These are phyloP conservation scores for Articulospora tetracladia DNA, from an alignment of 495 filamentous ascomycete genomes.

Conservation along the genomic window DNA sequence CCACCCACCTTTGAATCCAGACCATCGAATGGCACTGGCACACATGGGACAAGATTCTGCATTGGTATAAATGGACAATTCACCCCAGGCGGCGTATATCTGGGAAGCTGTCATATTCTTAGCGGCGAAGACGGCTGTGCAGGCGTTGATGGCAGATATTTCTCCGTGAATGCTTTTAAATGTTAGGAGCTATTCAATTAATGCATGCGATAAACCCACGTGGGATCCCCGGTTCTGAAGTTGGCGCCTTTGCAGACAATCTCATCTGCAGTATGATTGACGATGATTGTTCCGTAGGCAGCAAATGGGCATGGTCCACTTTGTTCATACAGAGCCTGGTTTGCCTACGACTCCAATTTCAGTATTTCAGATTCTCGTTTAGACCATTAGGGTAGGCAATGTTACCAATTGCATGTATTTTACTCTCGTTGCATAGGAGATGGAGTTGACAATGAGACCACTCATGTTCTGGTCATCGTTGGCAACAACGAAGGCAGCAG, in stretches of 20 bases:
- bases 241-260: not conserved
- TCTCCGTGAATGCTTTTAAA: not conserved
- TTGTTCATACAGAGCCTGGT: not conserved
- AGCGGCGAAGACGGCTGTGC: not conserved
- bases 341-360: not conserved
- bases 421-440: not conserved
- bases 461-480: slow-evolving; percentile 3
- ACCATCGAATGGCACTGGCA: not conserved
- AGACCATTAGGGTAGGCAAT: not conserved
- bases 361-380: not conserved
- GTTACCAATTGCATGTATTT: not conserved
- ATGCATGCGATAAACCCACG: not conserved
- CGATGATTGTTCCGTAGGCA: slow-evolving; percentile 1
- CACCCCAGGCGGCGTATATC: not conserved
- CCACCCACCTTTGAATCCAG: not conserved
- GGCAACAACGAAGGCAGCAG: not conserved
- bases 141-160: not conserved
- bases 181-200: not conserved
- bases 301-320: not conserved
- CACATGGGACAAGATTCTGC: slow-evolving; percentile 1
- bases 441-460: not conserved
- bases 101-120: not conserved
- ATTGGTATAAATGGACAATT: not conserved
- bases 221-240: not conserved
- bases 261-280: not conserved